phyloP scores from a whole-genome alignment of 371 early-diverging fungal species.

The Mycotypha africana region DNA sequence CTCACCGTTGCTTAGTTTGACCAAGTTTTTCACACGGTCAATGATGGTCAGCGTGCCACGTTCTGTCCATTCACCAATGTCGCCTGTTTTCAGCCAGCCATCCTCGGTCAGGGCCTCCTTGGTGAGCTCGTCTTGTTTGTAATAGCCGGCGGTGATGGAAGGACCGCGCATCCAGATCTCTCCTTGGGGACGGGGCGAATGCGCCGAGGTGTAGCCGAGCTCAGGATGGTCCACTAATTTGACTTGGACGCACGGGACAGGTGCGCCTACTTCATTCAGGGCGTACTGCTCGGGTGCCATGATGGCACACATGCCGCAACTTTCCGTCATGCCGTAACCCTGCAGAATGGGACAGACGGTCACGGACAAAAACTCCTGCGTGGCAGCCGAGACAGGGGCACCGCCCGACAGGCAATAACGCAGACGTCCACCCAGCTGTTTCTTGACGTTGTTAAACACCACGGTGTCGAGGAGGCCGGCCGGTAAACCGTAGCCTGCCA shows the following conservation, averaged over 20 bases:
- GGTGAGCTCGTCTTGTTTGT: constrained; percentile 64
- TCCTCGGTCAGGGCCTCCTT: constrained; percentile 75
- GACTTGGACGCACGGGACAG: constrained; percentile 78
- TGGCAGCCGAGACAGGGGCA: constrained; percentile 85
- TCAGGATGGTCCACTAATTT: constrained; percentile 90
- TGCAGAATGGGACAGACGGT: constrained; percentile 85
- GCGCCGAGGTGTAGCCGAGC: constrained; percentile 65
- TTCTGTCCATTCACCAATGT: constrained; percentile 79
- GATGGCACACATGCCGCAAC: constrained; percentile 56
- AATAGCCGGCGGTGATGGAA: constrained; percentile 63
- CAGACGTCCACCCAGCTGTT: constrained; percentile 90
- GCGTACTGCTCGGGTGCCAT: constrained; percentile 60
- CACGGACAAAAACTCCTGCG: constrained; percentile 83
- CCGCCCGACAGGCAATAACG: constrained; percentile 91
- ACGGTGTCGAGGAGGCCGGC: constrained; percentile 71
- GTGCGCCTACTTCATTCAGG: constrained; percentile 75
- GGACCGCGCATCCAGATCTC: constrained; percentile 88
- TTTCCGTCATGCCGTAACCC: constrained; percentile 61
- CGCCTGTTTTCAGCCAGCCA: constrained; percentile 93
- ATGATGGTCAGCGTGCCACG: constrained; percentile 69
- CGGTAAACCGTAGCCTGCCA: constrained; percentile 54
- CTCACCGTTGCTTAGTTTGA: constrained; percentile 88
- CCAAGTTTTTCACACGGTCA: constrained; percentile 78
- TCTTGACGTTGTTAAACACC: constrained; percentile 87
- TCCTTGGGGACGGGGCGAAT: constrained; percentile 69